Percentiles rank a stretch among this genome's conserved stretches.
phyloP scores from a whole-genome alignment of 345 rosid genomes.

The Populus davidiana region DNA sequence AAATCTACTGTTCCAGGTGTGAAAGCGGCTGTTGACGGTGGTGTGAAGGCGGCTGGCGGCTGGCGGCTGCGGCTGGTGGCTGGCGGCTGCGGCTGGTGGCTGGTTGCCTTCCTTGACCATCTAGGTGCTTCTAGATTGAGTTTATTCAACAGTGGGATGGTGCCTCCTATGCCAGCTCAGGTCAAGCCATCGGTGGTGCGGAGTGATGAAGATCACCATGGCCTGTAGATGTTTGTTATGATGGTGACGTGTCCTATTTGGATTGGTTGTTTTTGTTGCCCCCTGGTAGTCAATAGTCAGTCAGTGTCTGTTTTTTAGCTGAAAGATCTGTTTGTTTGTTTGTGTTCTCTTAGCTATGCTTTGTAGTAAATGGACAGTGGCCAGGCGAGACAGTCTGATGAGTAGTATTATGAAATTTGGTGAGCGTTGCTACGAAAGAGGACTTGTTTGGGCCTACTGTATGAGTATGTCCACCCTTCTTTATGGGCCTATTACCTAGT shows the following conservation, averaged over 20 bases:
- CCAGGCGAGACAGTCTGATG: no score
- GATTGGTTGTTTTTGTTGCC: neutral
- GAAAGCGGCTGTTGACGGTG: no score
- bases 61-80: no score
- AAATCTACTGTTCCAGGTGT: no score
- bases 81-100: no score
- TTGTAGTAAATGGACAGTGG: no score
- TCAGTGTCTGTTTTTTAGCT: neutral
- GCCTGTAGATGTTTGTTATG: slow-evolving; percentile 7
- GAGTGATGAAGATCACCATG: slow-evolving; percentile 37
- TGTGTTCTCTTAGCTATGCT: neutral
- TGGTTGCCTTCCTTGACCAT: no score
- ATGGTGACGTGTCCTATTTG: neutral
- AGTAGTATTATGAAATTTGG: neutral
- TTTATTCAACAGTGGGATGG: no score
- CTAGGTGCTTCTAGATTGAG: no score
- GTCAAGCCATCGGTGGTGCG: slow-evolving; percentile 24
- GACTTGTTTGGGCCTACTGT: neutral
- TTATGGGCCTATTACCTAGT: no score
- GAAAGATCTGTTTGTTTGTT: no score
- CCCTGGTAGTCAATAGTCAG: neutral
- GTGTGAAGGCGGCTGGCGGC: no score
- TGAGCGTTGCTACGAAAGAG: neutral
- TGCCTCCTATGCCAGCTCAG: slow-evolving; percentile 9
- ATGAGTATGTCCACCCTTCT: neutral